Conservation (phyloP, 2,329 filamentous ascomycete species). For the Blastomyces silverae region DNA sequence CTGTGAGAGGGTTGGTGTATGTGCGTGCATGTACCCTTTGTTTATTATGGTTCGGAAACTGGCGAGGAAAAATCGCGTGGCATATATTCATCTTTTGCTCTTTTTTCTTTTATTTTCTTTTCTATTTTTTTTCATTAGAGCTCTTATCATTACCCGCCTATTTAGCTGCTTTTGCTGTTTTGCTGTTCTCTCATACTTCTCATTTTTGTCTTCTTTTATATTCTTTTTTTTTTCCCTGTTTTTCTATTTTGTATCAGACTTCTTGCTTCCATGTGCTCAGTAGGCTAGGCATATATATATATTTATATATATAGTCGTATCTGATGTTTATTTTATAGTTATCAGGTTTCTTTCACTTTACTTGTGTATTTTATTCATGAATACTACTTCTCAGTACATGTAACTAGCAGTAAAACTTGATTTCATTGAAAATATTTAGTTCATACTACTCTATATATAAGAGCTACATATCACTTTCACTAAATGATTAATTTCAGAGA, state of each 20-base stretch:
- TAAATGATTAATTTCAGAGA: too few relatives aligned
- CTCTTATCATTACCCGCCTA: background rate
- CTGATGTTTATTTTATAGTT: too few relatives aligned
- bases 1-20: background rate
- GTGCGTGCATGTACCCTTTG: background rate
- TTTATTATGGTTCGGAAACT: background rate
- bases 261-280: background rate
- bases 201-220: background rate
- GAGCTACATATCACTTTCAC: too few relatives aligned
- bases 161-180: background rate
- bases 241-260: background rate
- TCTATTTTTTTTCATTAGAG: background rate
- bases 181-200: background rate
- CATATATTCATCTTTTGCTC: background rate
- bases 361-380: too few relatives aligned
- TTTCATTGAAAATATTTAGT: too few relatives aligned
- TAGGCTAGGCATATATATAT: background rate
- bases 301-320: too few relatives aligned
- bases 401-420: too few relatives aligned
- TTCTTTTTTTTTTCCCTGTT: background rate
- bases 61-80: slow-evolving; percentile 3
- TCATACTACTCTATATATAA: too few relatives aligned
- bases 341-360: too few relatives aligned
- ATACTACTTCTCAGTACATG: too few relatives aligned
- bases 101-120: background rate